These are phyloP conservation scores for Chlamydomonas sp. DNA, from an alignment of 139 green algal genomes.

Conservation along the genomic window DNA sequence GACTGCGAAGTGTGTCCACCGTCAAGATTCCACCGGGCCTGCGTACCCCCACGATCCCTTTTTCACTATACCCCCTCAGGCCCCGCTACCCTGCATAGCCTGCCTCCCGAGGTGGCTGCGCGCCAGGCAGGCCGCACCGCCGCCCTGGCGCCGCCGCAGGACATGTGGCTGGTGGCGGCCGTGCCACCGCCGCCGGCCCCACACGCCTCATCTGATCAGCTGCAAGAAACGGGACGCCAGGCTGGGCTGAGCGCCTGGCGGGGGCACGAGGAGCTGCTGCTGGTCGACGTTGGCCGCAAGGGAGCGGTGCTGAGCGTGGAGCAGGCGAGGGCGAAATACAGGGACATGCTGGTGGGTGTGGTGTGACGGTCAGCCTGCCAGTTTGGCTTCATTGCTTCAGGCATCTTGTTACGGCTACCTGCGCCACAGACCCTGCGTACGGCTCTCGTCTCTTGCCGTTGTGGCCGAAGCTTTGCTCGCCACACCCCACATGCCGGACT, in stretches of 20 bases:
- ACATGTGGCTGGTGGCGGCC: slow-evolving; percentile 46
- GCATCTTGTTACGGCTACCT: too few relatives aligned
- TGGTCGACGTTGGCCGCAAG: slow-evolving; percentile 31
- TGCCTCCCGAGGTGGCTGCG: slow-evolving; percentile 48
- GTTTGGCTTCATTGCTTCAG: too few relatives aligned
- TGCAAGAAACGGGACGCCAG: too few relatives aligned
- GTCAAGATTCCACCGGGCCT: too few relatives aligned
- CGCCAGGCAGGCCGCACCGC: slow-evolving; percentile 41
- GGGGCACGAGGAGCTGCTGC: slow-evolving; percentile 16
- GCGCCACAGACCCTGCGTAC: too few relatives aligned
- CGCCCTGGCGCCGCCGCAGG: slow-evolving; percentile 32
- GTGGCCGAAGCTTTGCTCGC: too few relatives aligned
- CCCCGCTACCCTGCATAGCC: slow-evolving; percentile 5
- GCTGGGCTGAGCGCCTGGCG: neutral
- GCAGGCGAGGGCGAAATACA: slow-evolving; percentile 25
- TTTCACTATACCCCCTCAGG: neutral
- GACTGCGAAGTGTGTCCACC: too few relatives aligned
- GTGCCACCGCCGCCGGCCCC: neutral
- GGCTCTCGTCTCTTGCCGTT: too few relatives aligned
- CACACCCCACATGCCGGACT: too few relatives aligned
- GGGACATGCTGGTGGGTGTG: slow-evolving; percentile 2
- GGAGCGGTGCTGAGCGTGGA: slow-evolving; percentile 35
- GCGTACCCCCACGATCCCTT: neutral
- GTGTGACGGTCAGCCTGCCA: too few relatives aligned
- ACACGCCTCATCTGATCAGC: neutral